These are phyloP conservation scores for Excoecaria cochinchinensis DNA, from an alignment of 345 rosid species.

Conservation along the genomic window DNA sequence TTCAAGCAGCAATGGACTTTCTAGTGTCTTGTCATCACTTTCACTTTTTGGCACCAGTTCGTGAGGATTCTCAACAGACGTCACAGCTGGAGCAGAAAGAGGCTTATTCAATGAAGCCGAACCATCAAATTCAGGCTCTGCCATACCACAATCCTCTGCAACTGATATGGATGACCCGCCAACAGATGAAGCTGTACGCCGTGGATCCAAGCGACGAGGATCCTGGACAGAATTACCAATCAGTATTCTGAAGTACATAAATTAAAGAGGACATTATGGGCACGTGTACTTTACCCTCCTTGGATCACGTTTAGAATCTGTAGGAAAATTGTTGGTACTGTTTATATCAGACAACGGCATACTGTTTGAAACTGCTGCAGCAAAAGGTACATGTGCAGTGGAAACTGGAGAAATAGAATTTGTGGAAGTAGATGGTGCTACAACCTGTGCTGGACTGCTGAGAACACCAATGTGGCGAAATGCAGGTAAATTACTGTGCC, in stretches of 20 bases:
- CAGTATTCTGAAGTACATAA: slow-evolving; percentile 24
- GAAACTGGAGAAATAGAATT: slow-evolving; percentile 47
- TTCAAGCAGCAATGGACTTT: slow-evolving; percentile 39
- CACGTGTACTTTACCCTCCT: slow-evolving; percentile 61
- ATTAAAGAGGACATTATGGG: slow-evolving; percentile 2
- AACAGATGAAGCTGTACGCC: slow-evolving; percentile 49
- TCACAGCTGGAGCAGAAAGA: slow-evolving; percentile 32
- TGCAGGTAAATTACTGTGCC: slow-evolving; percentile 40
- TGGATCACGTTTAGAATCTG: slow-evolving; percentile 89
- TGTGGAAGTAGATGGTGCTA: slow-evolving; percentile 37
- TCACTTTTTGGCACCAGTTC: slow-evolving; percentile 31
- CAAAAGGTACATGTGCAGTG: slow-evolving; percentile 35
- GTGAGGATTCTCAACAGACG: slow-evolving; percentile 40
- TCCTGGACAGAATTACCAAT: slow-evolving; percentile 57
- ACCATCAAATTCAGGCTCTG: slow-evolving; percentile 48
- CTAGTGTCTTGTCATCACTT: slow-evolving; percentile 46
- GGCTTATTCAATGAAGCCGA: slow-evolving; percentile 50
- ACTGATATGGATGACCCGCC: slow-evolving; percentile 43
- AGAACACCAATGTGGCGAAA: slow-evolving; percentile 39
- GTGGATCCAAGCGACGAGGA: slow-evolving; percentile 97
- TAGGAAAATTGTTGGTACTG: slow-evolving; percentile 37
- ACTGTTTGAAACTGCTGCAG: slow-evolving; percentile 40
- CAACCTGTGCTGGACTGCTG: slow-evolving; percentile 47
- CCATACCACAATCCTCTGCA: slow-evolving; percentile 45
- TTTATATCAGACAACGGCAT: slow-evolving; percentile 47